Evolutionary conservation across 1,284 basidiomycete genomes (phyloP).

Genomic region (Pseudozyma flocculosa): DNA sequence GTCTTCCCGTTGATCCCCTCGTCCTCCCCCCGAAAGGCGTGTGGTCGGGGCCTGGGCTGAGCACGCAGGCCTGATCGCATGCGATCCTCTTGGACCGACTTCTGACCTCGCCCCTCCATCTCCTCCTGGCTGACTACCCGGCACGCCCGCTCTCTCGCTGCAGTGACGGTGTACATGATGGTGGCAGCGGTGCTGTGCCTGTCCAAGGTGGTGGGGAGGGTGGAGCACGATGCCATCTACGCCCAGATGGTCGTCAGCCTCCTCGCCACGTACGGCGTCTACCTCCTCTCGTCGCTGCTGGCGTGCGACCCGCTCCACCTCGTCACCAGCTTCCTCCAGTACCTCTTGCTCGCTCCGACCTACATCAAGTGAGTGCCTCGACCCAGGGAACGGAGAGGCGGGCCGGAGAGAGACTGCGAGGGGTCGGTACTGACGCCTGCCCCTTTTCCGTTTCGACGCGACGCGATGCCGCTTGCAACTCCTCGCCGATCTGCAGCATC

Average conservation of each 20-base stretch:
- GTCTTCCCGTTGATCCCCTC: no score
- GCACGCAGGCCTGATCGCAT: no score
- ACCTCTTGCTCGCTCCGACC: slow-evolving; percentile 84
- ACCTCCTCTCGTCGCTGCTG: slow-evolving; percentile 66
- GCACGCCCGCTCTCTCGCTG: no score
- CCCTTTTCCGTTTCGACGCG: neutral
- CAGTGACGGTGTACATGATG: slow-evolving; percentile 76
- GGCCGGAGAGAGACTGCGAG: no score
- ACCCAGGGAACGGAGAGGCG: no score
- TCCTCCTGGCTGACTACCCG: no score
- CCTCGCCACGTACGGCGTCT: slow-evolving; percentile 74
- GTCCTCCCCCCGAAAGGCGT: no score
- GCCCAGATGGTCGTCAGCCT: slow-evolving; percentile 79
- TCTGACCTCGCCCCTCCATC: no score
- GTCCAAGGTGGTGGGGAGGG: slow-evolving; percentile 33
- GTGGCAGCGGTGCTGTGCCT: slow-evolving; percentile 51
- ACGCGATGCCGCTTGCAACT: no score
- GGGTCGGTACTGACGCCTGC: neutral
- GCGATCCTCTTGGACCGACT: no score
- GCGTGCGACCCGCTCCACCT: slow-evolving; percentile 89
- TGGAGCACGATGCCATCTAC: slow-evolving; percentile 66
- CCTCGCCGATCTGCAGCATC: slow-evolving; percentile 57
- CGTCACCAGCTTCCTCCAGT: slow-evolving; percentile 89
- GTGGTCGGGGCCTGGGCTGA: no score
- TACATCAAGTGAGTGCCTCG: slow-evolving; percentile 66